A percentile compares a stretch with the other conserved stretches of the same genome.
These are phyloP conservation scores for Mallotus japonicus DNA, from an alignment of 441 rosid genomes.

Conservation along the genomic window DNA sequence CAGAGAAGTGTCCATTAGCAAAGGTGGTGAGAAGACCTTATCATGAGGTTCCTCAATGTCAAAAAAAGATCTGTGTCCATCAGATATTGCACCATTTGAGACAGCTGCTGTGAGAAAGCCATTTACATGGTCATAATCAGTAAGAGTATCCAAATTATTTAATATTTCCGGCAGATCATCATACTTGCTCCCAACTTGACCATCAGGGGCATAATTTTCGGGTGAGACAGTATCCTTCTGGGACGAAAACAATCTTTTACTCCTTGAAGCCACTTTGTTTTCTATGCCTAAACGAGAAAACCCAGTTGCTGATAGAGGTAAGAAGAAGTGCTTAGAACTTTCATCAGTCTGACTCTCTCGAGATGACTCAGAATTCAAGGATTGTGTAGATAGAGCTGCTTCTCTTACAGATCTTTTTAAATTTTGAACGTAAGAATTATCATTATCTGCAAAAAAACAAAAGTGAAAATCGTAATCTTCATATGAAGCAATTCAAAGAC, in stretches of 20 bases:
- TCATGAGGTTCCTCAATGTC: constrained; percentile 65
- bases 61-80: constrained; percentile 55
- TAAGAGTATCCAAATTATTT: constrained; percentile 63
- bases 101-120: constrained; percentile 69
- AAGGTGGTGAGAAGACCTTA: constrained; percentile 92
- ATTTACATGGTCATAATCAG: constrained; percentile 65
- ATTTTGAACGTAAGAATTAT: constrained; percentile 59
- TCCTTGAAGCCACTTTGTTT: constrained; percentile 45
- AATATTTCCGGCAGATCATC: constrained; percentile 57
- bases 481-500: constrained; percentile 14
- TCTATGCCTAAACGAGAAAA: constrained; percentile 54
- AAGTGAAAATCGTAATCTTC: constrained; percentile 23
- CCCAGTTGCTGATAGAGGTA: constrained; percentile 67
- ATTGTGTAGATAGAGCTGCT: constrained; percentile 69
- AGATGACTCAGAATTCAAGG: constrained; percentile 68
- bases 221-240: constrained; percentile 45
- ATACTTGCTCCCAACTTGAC: constrained; percentile 51
- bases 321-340: constrained; percentile 82
- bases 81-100: constrained; percentile 58
- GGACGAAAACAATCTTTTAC: constrained; percentile 52
- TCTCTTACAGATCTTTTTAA: constrained; percentile 93
- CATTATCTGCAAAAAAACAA: constrained; percentile 58
- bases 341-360: constrained; percentile 74
- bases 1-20: constrained; percentile 75
- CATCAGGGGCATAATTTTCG: constrained; percentile 45